phyloP scores from a whole-genome alignment of 768 basidiomycete species.

The Amanita phalloides region DNA sequence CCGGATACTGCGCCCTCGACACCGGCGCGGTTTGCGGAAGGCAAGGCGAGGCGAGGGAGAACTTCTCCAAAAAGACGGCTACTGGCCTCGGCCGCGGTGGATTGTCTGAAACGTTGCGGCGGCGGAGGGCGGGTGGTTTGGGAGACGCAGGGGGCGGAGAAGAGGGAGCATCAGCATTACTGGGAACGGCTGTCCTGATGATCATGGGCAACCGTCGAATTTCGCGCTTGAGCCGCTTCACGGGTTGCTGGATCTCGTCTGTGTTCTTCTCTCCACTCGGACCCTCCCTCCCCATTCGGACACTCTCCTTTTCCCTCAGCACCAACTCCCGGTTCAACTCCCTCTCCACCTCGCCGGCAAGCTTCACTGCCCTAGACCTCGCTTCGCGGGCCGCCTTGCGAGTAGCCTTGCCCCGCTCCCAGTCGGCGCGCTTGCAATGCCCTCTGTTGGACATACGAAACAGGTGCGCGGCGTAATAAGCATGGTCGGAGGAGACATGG shows the following conservation, averaged over 20 bases:
- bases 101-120: not conserved
- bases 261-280: not conserved
- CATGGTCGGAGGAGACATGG: not conserved
- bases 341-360: not conserved
- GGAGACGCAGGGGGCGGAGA: not conserved
- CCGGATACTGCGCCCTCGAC: not conserved
- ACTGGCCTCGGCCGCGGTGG: not conserved
- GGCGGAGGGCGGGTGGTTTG: not conserved
- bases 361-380: not conserved
- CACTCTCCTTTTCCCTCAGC: not conserved
- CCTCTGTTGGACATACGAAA: not conserved
- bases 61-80: not conserved
- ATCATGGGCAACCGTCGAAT: not conserved
- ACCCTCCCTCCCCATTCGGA: not conserved
- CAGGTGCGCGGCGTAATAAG: not conserved
- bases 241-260: not conserved
- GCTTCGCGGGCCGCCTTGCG: not conserved
- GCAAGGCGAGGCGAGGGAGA: not conserved
- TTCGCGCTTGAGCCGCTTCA: constrained; percentile 1
- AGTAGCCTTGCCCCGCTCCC: not conserved
- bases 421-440: not conserved
- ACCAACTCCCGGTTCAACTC: not conserved
- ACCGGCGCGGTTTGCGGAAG: no score
- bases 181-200: not conserved
- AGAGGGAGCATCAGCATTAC: not conserved